Evolutionary conservation across 2,329 filamentous ascomycete genomes (phyloP).

Genomic region (Aureobasidium sp.): DNA sequence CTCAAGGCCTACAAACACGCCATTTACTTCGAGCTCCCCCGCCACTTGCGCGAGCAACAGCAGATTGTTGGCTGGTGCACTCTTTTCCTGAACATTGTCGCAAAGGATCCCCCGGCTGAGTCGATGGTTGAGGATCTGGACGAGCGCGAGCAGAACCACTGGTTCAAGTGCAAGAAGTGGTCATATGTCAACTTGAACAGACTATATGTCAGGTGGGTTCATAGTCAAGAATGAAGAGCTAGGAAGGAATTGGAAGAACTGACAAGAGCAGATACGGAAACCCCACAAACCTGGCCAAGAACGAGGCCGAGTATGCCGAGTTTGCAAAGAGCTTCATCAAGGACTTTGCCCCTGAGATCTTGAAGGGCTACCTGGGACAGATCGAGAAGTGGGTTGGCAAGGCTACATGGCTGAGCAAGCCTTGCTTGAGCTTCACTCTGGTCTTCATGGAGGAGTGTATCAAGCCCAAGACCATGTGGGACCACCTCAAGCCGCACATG

Average conservation of each 20-base stretch:
- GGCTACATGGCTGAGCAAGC: slow-evolving; percentile 88
- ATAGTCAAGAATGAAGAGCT: not conserved
- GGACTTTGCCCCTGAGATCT: slow-evolving; percentile 89
- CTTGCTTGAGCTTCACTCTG: slow-evolving; percentile 86
- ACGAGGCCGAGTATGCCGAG: slow-evolving; percentile 66
- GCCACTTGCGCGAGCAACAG: slow-evolving; percentile 68
- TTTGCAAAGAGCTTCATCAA: slow-evolving; percentile 88
- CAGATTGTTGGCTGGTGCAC: slow-evolving; percentile 94
- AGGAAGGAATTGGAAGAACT: slow-evolving; percentile 11
- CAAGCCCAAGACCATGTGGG: slow-evolving; percentile 95
- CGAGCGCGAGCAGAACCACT: slow-evolving; percentile 88
- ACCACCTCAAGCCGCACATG: slow-evolving; percentile 84
- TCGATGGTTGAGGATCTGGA: slow-evolving; percentile 73
- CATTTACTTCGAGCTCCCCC: slow-evolving; percentile 83
- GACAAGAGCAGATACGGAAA: slow-evolving; percentile 65
- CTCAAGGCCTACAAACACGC: slow-evolving; percentile 98
- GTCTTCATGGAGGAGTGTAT: slow-evolving; percentile 96
- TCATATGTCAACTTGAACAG: slow-evolving; percentile 96
- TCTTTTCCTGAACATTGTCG: slow-evolving; percentile 83
- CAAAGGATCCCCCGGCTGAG: slow-evolving; percentile 71
- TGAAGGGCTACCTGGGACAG: slow-evolving; percentile 88
- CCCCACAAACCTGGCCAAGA: slow-evolving; percentile 66
- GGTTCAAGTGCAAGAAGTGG: slow-evolving; percentile 99
- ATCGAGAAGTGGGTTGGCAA: slow-evolving; percentile 98
- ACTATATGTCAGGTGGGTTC: slow-evolving; percentile 61